Evolutionary conservation across 495 filamentous ascomycete species (phyloP).

Genomic region (Hypoxylon fragiforme): DNA sequence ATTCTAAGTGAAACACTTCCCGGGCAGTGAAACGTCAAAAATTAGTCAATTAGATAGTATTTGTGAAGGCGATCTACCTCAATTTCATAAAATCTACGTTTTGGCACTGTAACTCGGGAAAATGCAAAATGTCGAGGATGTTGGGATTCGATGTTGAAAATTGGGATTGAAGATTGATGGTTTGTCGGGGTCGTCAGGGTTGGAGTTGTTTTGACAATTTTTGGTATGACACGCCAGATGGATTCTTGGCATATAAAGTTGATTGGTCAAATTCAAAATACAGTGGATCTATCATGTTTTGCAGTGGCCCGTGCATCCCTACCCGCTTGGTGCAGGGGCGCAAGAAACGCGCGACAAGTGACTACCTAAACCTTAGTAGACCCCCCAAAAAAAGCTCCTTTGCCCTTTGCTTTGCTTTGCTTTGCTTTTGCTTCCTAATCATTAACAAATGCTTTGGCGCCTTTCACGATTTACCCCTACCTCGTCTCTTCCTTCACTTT

Average conservation of each 20-base stretch:
- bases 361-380: conserved; percentile 28
- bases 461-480: not conserved
- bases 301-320: conserved; percentile 31
- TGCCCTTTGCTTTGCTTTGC: conserved; percentile 19
- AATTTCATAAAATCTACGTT: not conserved
- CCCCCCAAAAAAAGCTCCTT: conserved; percentile 20
- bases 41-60: conserved; percentile 19
- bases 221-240: conserved; percentile 32
- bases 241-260: conserved; percentile 19
- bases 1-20: not conserved
- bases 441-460: too few species aligned
- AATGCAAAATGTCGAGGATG: conserved; percentile 4
- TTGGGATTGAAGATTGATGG: conserved; percentile 30
- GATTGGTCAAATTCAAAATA: conserved; percentile 21
- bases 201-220: conserved; percentile 37
- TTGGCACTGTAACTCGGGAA: conserved; percentile 1
- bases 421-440: too few species aligned
- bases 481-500: conserved; percentile 6
- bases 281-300: conserved; percentile 21
- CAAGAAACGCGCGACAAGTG: conserved; percentile 33
- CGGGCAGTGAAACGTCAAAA: conserved; percentile 13
- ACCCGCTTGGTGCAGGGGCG: conserved; percentile 14
- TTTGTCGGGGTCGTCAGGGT: conserved; percentile 28
- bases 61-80: conserved; percentile 19
- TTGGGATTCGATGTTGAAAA: conserved; percentile 33